Evolutionary conservation across 495 filamentous ascomycete genomes (phyloP), one percentile per base, ranked within the genome.

Genomic region (Hypoxylon lenormandii): DNA sequence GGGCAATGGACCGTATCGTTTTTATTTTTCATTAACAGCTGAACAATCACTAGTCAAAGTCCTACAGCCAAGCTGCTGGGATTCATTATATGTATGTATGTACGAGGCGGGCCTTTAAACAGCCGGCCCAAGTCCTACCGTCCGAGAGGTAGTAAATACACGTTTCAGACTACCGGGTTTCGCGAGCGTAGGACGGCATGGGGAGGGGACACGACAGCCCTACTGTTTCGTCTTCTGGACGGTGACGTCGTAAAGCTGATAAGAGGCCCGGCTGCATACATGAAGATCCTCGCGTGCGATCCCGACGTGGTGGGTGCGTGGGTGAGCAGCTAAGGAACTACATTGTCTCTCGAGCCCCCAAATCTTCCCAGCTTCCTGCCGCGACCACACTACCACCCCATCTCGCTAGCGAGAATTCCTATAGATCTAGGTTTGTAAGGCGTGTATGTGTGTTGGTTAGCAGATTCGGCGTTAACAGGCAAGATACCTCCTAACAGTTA

Each of bases 131-230:
- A 45, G 38, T 45, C n/a, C 42, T 19, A 18, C 42, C 16, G 1
- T 5, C 42, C 16, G 8, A n/a, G n/a, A n/a, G n/a, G n/a, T n/a
- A 45, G 42, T 45, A 19, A 19, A 45, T 22, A 36, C 23, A 40
- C 56, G 45, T 56, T 64, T 57, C 43, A 54, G 53, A 22, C 23
- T 51, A 58, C 46, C 45, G 23, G 61, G 61, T 56, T 64, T 50
- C 37, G 53, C 52, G 38, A n/a, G 26, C 10, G 53, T 65, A 36
- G 62, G 62, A 64, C 60, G 11, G 33, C 60, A 50, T 42, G 10
- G 30, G 2, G 30, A 7, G 1, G 6, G 30, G 26, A 58, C 46
- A 50, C 59, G 18, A 15, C 50, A 52, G 62, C 45, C 62, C 47
- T 37, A 37, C 43, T 52, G 16, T 45, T 38, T 42, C 52, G 21